Conservation (phyloP, 2,329 filamentous ascomycete genomes). For the Sporothrix curviconia region DNA sequence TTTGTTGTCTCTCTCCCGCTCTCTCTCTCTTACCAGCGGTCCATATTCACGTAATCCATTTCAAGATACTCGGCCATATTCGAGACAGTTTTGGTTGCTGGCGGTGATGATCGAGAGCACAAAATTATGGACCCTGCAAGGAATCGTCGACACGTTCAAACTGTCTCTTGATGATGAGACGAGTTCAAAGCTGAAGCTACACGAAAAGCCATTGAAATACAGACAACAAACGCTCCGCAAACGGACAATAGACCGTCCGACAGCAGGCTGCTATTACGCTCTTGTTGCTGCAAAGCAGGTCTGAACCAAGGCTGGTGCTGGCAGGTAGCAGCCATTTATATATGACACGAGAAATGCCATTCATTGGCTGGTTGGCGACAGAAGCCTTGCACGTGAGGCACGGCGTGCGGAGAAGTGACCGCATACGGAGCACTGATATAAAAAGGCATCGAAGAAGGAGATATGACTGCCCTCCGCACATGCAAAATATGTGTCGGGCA, state of each 20-base stretch:
- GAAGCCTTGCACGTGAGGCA: background rate
- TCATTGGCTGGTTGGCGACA: background rate
- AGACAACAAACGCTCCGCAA: too few relatives aligned
- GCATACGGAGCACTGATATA: background rate
- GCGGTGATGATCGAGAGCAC: background rate
- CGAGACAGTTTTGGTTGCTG: background rate
- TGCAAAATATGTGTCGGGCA: too few relatives aligned
- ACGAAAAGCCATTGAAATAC: too few relatives aligned
- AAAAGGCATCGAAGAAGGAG: background rate
- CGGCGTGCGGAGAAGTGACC: background rate
- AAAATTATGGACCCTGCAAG: too few relatives aligned
- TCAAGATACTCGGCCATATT: background rate
- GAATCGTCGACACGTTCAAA: too few relatives aligned
- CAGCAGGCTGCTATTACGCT: background rate
- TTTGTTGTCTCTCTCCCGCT: too few relatives aligned
- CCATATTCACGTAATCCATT: background rate
- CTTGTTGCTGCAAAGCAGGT: background rate
- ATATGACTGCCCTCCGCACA: background rate
- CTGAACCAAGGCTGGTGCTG: background rate
- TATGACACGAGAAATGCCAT: background rate
- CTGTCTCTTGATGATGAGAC: too few relatives aligned
- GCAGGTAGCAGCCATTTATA: background rate
- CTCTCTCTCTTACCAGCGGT: conserved; percentile 7
- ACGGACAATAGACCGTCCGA: background rate
- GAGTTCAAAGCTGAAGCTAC: too few relatives aligned